A percentile compares a stretch with the other conserved stretches of the same genome.
phyloP scores from a whole-genome alignment of 1,284 basidiomycete genomes.

The Coniferiporia weirii region DNA sequence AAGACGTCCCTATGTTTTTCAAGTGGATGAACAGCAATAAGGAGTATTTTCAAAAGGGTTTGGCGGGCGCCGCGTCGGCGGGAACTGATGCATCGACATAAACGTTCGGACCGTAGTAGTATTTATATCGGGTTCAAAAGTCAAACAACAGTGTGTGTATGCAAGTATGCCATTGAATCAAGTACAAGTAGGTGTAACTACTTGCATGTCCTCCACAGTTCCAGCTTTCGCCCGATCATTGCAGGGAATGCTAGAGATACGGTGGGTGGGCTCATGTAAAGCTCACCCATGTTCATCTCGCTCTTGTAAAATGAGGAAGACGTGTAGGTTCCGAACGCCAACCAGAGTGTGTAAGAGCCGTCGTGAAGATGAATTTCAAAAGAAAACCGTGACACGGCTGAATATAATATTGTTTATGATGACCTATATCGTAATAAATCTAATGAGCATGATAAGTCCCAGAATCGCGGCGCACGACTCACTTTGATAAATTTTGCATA shows the following conservation, averaged over 20 bases:
- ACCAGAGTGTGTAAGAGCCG: constrained; percentile 86
- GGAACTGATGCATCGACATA: neutral
- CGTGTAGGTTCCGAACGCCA: constrained; percentile 62
- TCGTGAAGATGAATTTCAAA: neutral
- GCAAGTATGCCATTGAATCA: neutral
- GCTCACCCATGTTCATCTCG: constrained; percentile 40
- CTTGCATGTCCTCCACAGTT: constrained; percentile 8
- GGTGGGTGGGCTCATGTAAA: constrained; percentile 17
- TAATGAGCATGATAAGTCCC: neutral
- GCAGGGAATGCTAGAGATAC: constrained; percentile 23
- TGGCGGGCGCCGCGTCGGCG: neutral
- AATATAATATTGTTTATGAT: too few relatives aligned
- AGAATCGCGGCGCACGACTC: too few relatives aligned
- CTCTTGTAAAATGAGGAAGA: constrained; percentile 87
- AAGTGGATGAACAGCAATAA: constrained; percentile 34
- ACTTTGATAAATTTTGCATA: too few relatives aligned
- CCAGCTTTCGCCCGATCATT: constrained; percentile 2
- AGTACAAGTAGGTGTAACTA: too few relatives aligned
- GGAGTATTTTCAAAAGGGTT: constrained; percentile 16
- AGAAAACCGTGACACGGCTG: neutral
- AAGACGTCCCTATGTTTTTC: constrained; percentile 67
- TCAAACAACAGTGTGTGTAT: neutral
- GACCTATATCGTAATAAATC: neutral
- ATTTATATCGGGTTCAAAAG: neutral
- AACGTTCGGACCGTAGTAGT: neutral